Evolutionary conservation across 305 asterid genomes (phyloP).

Genomic region (Fraxinus paxiana): DNA sequence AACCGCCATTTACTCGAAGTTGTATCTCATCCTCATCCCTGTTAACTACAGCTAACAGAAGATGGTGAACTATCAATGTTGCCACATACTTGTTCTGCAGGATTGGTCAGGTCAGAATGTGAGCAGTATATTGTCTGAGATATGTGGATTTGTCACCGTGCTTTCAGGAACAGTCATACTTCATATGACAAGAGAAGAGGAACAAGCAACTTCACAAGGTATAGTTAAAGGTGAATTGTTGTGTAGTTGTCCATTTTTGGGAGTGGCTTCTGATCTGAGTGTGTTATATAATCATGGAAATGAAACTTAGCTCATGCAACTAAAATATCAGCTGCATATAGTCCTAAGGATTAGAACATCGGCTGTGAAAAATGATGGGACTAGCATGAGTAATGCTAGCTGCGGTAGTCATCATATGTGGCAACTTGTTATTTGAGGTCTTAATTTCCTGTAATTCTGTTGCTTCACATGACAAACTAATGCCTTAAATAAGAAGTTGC

Average conservation of each 20-base stretch:
- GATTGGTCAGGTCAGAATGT: constrained; percentile 48
- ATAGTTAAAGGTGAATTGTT: not conserved
- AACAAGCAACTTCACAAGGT: constrained; percentile 34
- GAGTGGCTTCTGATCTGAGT: not conserved
- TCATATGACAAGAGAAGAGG: constrained; percentile 43
- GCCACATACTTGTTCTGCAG: constrained; percentile 17
- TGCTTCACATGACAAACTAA: too few species aligned
- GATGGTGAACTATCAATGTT: not conserved
- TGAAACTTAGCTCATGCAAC: not conserved
- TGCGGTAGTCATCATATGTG: too few species aligned
- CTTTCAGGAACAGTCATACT: constrained; percentile 47
- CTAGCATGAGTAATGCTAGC: not conserved
- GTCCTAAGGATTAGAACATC: not conserved
- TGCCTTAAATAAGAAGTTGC: too few species aligned
- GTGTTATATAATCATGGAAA: not conserved
- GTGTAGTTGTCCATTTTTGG: not conserved
- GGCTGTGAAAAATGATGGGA: not conserved
- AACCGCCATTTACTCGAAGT: not conserved
- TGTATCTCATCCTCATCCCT: not conserved
- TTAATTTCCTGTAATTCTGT: too few species aligned
- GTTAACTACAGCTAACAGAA: not conserved
- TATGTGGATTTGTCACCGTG: constrained; percentile 47
- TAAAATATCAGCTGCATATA: not conserved
- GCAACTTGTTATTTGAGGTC: too few species aligned
- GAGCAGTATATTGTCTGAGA: constrained; percentile 39